These are phyloP conservation scores for Sclerotiophoma versabilis DNA, from an alignment of 2,329 filamentous ascomycete species.

Conservation along the genomic window DNA sequence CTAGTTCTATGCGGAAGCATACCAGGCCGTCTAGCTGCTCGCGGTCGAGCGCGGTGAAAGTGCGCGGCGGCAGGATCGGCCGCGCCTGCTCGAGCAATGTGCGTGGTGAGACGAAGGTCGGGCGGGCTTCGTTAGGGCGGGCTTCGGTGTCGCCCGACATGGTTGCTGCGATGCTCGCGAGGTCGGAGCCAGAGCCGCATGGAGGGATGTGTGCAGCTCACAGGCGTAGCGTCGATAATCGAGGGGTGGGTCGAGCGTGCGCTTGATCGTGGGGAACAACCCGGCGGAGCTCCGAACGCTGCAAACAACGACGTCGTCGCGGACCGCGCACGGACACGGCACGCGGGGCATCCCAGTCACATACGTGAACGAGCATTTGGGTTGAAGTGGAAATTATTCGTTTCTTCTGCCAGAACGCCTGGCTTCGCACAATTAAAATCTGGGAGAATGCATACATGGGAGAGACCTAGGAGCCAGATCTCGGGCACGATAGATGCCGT, in stretches of 20 bases:
- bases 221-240: conserved; percentile 22
- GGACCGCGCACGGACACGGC: conserved; percentile 5
- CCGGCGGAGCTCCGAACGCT: conserved; percentile 9
- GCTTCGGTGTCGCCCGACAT: conserved; percentile 46
- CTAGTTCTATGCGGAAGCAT: conserved; percentile 45
- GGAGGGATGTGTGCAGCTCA: conserved; percentile 31
- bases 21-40: conserved; percentile 82
- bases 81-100: conserved; percentile 42
- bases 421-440: conserved; percentile 9
- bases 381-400: not conserved
- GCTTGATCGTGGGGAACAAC: conserved; percentile 15
- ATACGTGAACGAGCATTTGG: not conserved
- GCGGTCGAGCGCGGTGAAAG: conserved; percentile 70
- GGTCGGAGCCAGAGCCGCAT: conserved; percentile 44
- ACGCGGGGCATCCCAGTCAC: conserved; percentile 17
- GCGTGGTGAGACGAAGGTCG: conserved; percentile 36
- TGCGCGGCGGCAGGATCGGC: conserved; percentile 32
- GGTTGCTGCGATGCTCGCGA: conserved; percentile 42
- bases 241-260: conserved; percentile 14
- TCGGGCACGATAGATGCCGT: conserved; percentile 2
- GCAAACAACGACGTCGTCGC: conserved; percentile 7
- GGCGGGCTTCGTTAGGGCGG: conserved; percentile 24
- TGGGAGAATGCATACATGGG: conserved; percentile 1
- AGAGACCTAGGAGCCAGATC: conserved; percentile 1
- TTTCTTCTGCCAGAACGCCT: conserved; percentile 16